Evolutionary conservation across 148 eudicot species (phyloP), one percentile per base, ranked within the genome.

Genomic region (Bassia scoparia): DNA sequence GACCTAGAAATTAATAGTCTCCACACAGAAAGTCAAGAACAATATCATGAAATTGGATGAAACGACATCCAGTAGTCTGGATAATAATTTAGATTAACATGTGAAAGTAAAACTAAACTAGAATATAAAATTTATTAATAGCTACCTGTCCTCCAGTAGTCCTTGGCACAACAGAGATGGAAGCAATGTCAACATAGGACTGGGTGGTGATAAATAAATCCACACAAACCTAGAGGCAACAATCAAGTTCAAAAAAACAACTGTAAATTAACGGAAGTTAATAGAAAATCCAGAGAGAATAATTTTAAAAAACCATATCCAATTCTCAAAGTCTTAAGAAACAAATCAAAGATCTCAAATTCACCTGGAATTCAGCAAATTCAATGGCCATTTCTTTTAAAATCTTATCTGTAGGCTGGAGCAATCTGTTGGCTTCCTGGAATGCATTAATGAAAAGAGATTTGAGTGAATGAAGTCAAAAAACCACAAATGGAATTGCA

Each of bases 121-220:
- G 37, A 50, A 20, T 15, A 0, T 3, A 33, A 18, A n/a, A 27
- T 50, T 8, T 10, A 21, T 50, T 27, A 17, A 31, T n/a, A 61
- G 30, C 16, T 86, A 95, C 99, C 99, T 95, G 96, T 70, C 99
- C 99, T 69, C 99, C 99, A 8, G 99, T 95, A 70, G 94, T 95
- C 81, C 88, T 92, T 73, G 97, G 93, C 73, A 95, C 87, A 61
- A 88, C 90, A 52, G 99, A 88, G 46, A 92, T 86, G 50, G 99
- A 95, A 76, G 99, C 94, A 69, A 92, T 82, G 80, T 95, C 99
- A 7, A 92, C 89, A 66, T 92, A 95, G 68, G 88, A 84, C 86
- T 95, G 99, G 62, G 97, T 82, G 65, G 96, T 88, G 55, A 95
- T 70, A 71, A 92, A 95, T 72, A 90, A 85, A 75, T 95, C 99